A percentile compares a stretch with the other conserved stretches of the same genome.
These are phyloP conservation scores for Diplodia intermedia DNA, from an alignment of 2,329 filamentous ascomycete species.

Conservation along the genomic window DNA sequence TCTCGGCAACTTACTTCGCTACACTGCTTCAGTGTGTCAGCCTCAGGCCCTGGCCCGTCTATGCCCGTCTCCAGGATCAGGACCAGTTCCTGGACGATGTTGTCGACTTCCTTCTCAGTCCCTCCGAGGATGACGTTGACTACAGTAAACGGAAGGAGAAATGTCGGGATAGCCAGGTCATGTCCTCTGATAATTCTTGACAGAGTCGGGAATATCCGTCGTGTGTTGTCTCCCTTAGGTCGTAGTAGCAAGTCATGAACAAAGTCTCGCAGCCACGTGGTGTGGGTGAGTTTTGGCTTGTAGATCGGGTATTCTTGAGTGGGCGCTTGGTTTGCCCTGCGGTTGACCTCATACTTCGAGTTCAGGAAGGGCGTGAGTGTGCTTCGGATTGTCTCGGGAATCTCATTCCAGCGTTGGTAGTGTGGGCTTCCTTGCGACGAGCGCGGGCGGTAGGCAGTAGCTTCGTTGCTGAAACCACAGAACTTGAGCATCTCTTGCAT, in stretches of 20 bases:
- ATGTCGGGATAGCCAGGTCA: constrained; percentile 84
- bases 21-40: constrained; percentile 80
- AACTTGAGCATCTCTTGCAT: constrained; percentile 90
- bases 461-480: constrained; percentile 71
- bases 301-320: constrained; percentile 76
- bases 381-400: constrained; percentile 79
- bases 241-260: constrained; percentile 83
- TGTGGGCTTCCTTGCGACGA: constrained; percentile 65
- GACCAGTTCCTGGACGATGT: constrained; percentile 76
- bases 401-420: constrained; percentile 75
- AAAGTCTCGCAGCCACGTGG: constrained; percentile 80
- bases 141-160: constrained; percentile 85
- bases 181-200: constrained; percentile 83
- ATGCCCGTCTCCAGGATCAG: constrained; percentile 72
- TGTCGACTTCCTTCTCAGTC: constrained; percentile 66
- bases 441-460: constrained; percentile 56
- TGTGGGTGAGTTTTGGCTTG: constrained; percentile 70
- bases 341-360: constrained; percentile 73
- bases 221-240: constrained; percentile 74
- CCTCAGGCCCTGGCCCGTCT: constrained; percentile 62
- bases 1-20: constrained; percentile 71
- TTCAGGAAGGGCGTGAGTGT: constrained; percentile 86
- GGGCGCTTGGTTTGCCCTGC: constrained; percentile 49
- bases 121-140: constrained; percentile 83
- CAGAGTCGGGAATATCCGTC: constrained; percentile 80